A percentile compares a stretch with the other conserved stretches of the same genome.
phyloP scores from a whole-genome alignment of 805 yeast genomes.

The Wickerhamiella australiensis region DNA sequence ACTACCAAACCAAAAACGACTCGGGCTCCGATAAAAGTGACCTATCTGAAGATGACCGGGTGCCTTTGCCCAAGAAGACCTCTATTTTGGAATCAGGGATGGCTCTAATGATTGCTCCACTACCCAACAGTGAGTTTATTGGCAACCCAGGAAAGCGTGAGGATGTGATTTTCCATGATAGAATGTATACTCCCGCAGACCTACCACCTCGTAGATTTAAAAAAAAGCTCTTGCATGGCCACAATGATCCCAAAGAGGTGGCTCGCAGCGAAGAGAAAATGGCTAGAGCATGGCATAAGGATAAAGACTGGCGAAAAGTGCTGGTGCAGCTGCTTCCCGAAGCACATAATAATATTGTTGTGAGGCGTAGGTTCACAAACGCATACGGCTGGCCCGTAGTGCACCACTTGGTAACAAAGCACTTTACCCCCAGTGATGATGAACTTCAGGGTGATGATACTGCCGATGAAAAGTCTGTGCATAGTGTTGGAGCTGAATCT shows the following conservation, averaged over 20 bases:
- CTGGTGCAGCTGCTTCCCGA: conserved; percentile 77
- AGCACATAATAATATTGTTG: conserved; percentile 88
- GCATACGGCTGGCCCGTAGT: conserved; percentile 93
- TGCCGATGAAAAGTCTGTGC: not conserved
- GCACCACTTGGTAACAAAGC: conserved; percentile 62
- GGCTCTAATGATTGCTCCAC: conserved; percentile 64
- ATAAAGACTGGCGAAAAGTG: conserved; percentile 83
- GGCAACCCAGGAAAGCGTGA: conserved; percentile 55
- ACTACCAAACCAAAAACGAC: conserved; percentile 6
- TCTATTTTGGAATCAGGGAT: conserved; percentile 71
- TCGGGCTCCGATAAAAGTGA: conserved; percentile 16
- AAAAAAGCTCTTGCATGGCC: conserved; percentile 11
- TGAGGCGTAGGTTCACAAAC: conserved; percentile 76
- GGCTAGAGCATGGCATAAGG: conserved; percentile 79
- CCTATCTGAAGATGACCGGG: conserved; percentile 3
- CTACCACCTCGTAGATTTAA: conserved; percentile 43
- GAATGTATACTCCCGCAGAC: conserved; percentile 52
- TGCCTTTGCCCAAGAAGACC: conserved; percentile 35
- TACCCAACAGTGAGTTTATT: conserved; percentile 57
- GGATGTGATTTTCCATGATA: conserved; percentile 68
- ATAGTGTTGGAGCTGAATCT: not conserved
- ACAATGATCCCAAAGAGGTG: conserved; percentile 25
- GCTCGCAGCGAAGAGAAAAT: conserved; percentile 56
- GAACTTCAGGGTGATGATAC: not conserved
- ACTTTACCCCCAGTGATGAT: conserved; percentile 38